These are phyloP conservation scores for Glycine latifolia DNA, from an alignment of 306 rosid species.

Conservation along the genomic window DNA sequence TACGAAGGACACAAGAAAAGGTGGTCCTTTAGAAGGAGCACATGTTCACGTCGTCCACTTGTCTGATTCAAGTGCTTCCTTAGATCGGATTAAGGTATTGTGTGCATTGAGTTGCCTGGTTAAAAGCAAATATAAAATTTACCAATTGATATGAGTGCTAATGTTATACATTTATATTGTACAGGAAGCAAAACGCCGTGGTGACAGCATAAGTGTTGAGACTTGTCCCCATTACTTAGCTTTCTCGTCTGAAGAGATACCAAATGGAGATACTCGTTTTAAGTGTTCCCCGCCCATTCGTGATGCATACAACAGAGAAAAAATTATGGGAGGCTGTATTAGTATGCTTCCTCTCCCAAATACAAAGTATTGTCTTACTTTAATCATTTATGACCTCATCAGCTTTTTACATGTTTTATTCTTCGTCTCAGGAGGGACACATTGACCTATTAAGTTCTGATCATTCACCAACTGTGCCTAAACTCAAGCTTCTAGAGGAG, in stretches of 20 bases:
- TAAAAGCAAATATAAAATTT: neutral
- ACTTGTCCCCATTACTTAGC: conserved; percentile 93
- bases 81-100: conserved; percentile 77
- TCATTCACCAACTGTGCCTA: conserved; percentile 86
- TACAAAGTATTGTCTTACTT: conserved; percentile 45
- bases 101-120: conserved; percentile 21
- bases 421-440: conserved; percentile 74
- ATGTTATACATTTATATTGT: conserved; percentile 26
- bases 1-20: conserved; percentile 73
- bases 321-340: conserved; percentile 82
- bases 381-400: neutral
- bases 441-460: conserved; percentile 87
- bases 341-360: conserved; percentile 57
- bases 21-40: conserved; percentile 89
- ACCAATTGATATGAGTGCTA: conserved; percentile 24
- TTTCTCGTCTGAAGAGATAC: conserved; percentile 84
- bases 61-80: conserved; percentile 87
- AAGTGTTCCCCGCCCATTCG: conserved; percentile 98
- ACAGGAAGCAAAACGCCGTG: conserved; percentile 79
- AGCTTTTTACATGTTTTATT: conserved; percentile 35
- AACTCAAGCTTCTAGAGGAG: conserved; percentile 82
- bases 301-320: conserved; percentile 71
- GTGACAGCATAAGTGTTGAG: conserved; percentile 90
- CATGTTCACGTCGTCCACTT: conserved; percentile 94
- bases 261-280: conserved; percentile 82